A percentile compares a stretch with the other conserved stretches of the same genome.
These are phyloP conservation scores for Trifolium pratense DNA, from an alignment of 306 rosid species.

Conservation along the genomic window DNA sequence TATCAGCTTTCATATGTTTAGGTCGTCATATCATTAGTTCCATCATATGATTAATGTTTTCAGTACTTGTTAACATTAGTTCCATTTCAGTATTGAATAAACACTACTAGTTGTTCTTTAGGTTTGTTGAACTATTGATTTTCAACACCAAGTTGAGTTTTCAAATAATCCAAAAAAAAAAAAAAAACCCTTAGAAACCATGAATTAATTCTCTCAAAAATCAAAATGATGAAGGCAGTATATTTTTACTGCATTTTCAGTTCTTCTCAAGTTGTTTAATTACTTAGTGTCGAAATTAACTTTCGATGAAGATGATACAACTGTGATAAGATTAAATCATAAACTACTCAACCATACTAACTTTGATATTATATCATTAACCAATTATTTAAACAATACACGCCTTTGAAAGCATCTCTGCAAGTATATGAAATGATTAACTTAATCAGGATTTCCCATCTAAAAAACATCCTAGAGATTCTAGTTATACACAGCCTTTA, in stretches of 20 bases:
- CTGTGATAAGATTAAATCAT: not conserved
- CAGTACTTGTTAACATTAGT: constrained; percentile 12
- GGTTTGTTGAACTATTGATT: not conserved
- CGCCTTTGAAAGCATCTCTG: not conserved
- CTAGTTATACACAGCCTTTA: constrained; percentile 21
- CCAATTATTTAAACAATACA: not conserved
- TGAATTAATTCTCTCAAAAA: not conserved
- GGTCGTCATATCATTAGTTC: not conserved
- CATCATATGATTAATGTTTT: not conserved
- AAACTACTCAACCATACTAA: not conserved
- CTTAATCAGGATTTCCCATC: constrained; percentile 19
- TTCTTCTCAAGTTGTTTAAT: not conserved
- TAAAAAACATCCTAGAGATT: not conserved
- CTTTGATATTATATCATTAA: not conserved
- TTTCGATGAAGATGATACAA: not conserved
- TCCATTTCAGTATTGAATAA: constrained; percentile 7
- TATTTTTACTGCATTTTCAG: not conserved
- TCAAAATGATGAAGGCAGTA: not conserved
- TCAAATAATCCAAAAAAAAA: not conserved
- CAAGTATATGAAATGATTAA: not conserved
- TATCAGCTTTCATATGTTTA: constrained; percentile 16
- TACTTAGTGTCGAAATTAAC: not conserved
- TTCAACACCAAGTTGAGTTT: constrained; percentile 16
- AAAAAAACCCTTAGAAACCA: not conserved
- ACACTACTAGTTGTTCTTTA: constrained; percentile 1